Base-by-base conservation (phyloP, 495 filamentous ascomycete species). In the Saxophila tyrrhenica region DNA sequence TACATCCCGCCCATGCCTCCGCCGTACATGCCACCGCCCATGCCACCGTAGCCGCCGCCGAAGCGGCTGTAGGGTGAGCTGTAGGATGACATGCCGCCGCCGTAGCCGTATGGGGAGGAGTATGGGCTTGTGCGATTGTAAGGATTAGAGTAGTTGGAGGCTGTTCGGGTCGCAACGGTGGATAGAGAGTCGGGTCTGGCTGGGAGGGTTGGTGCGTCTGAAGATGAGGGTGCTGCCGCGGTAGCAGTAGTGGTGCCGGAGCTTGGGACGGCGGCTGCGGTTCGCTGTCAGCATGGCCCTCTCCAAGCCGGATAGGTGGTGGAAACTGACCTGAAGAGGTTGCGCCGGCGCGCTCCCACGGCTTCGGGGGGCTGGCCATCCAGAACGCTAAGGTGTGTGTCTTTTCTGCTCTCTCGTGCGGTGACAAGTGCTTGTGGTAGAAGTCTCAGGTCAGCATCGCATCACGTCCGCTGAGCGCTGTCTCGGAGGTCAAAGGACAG, bases 331-430 rank as follows among this genome's bases (percentile, higher is more conserved):
- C 51, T 47, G 47, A 45, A 50, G 67, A 65, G 46, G 78, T 71
- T 55, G 76, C 66, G 50, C 72, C 67, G 45, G 79, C 78, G 67
- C 87, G 84, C 72, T 97, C 91, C 91, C 91, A 97, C 19, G 91
- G 91, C 72, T 97, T 97, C 35, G 91, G 91, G 62, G 91, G 91
- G 81, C 79, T 44, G 13, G 38, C 51, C 24, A 50, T 50, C 5
- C 29, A 35, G 29, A 13, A 5, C 29, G 29, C 29, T 17, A 5
- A 8, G 5, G 7, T 22, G 42, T 7, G 7, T 35, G 7, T 35
- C 29, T 35, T 35, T 35, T 35, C 29, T 35, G n/a, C n/a, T n/a
- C n/a, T n/a, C n/a, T n/a, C n/a, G n/a, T n/a, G n/a, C n/a, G n/a
- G n/a, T n/a, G n/a, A n/a, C n/a, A n/a, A n/a, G n/a, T n/a, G n/a